Conservation (phyloP, 2,329 filamentous ascomycete species). For the Catunica adiposa region DNA sequence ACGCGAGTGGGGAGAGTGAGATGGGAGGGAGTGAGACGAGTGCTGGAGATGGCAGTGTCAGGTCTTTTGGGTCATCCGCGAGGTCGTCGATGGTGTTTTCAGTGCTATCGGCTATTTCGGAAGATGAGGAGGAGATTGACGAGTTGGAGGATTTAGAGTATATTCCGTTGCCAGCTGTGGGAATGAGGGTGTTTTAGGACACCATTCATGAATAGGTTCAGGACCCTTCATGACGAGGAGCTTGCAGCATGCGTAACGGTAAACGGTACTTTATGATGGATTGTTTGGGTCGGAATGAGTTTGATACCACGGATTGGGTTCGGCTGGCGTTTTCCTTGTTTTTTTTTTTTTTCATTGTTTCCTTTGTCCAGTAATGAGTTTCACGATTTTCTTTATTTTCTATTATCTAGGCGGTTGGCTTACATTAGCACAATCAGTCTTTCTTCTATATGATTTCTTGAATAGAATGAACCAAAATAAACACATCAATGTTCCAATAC, state of each 20-base stretch:
- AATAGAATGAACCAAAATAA: neutral
- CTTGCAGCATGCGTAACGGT: neutral
- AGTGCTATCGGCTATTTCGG: constrained; percentile 1
- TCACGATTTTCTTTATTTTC: constrained; percentile 7
- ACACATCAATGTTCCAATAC: no score
- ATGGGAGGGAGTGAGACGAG: neutral
- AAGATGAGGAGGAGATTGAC: constrained; percentile 4
- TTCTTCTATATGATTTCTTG: neutral
- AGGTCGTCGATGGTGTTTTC: neutral
- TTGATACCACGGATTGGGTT: neutral
- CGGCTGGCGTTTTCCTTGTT: neutral
- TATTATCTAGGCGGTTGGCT: neutral
- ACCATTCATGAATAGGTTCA: no score
- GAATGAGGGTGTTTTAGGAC: neutral
- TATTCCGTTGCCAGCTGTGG: constrained; percentile 6
- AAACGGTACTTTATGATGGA: neutral
- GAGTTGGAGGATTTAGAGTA: constrained; percentile 13
- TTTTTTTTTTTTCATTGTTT: neutral
- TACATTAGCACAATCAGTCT: neutral
- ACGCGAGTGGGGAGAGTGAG: constrained; percentile 1
- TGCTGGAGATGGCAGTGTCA: constrained; percentile 2
- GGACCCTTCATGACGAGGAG: no score
- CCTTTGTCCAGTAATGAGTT: constrained; percentile 3
- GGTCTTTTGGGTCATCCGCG: neutral
- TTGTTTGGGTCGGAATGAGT: neutral